Evolutionary conservation across 2,329 filamentous ascomycete genomes (phyloP).

Genomic region (Pseudopyrenochaeta lycopersici): DNA sequence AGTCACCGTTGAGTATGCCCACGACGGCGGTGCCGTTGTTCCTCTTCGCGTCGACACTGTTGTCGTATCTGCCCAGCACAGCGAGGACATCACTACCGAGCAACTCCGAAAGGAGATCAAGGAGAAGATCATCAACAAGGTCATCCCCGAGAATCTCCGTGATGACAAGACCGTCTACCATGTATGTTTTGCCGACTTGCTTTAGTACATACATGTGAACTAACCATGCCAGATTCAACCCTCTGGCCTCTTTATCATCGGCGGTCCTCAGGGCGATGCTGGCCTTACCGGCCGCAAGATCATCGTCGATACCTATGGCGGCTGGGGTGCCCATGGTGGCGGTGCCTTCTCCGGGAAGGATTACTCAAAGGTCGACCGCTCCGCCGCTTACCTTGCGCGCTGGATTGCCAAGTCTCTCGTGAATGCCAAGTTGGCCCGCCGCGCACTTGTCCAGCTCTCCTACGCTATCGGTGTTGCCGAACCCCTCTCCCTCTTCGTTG

Average conservation of each 20-base stretch:
- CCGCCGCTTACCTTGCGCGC: slow-evolving; percentile 94
- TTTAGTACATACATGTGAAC: slow-evolving; percentile 5
- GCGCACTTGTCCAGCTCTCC: slow-evolving; percentile 94
- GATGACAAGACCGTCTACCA: slow-evolving; percentile 96
- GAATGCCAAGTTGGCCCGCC: slow-evolving; percentile 85
- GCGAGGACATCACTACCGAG: slow-evolving; percentile 86
- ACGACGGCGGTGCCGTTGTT: slow-evolving; percentile 92
- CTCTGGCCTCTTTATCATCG: slow-evolving; percentile 98
- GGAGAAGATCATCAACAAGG: slow-evolving; percentile 96
- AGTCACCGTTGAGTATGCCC: slow-evolving; percentile 98
- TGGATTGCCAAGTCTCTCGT: slow-evolving; percentile 99
- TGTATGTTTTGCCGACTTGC: slow-evolving; percentile 62
- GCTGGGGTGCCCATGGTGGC: slow-evolving; percentile 99
- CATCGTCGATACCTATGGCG: slow-evolving; percentile 99
- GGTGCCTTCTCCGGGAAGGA: slow-evolving; percentile 99
- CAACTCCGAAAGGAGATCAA: slow-evolving; percentile 91
- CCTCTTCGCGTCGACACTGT: slow-evolving; percentile 95
- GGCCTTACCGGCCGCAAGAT: slow-evolving; percentile 99
- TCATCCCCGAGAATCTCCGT: slow-evolving; percentile 91
- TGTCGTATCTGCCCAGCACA: slow-evolving; percentile 96
- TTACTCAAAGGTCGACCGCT: slow-evolving; percentile 99
- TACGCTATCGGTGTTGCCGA: slow-evolving; percentile 99
- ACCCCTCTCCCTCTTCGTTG: slow-evolving; percentile 97
- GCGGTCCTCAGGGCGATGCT: slow-evolving; percentile 98
- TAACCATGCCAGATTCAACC: slow-evolving; percentile 78